Conservation (phyloP, 257 asterid species). For the Solanum phureja region DNA sequence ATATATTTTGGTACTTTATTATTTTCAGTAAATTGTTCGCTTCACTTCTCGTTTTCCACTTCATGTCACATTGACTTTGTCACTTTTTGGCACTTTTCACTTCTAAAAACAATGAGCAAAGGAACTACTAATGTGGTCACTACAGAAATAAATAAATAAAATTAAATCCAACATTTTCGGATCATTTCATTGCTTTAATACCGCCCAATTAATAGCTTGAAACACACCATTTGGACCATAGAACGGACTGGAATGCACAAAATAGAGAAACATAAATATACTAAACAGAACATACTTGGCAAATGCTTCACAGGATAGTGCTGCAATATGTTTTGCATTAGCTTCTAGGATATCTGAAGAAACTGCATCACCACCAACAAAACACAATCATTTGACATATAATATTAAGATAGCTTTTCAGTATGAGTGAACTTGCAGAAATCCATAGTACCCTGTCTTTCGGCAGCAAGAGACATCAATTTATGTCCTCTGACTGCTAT, state of each 20-base stretch:
- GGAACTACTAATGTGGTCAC: not conserved
- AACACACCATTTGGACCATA: not conserved
- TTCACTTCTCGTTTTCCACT: not conserved
- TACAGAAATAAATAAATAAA: no score
- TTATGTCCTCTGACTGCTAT: constrained; percentile 14
- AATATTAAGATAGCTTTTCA: not conserved
- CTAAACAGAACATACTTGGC: constrained; percentile 28
- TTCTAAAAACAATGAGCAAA: not conserved
- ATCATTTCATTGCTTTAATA: not conserved
- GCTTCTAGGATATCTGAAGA: constrained; percentile 44
- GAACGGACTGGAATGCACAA: not conserved
- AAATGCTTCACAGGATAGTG: constrained; percentile 39
- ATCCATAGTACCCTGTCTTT: not conserved
- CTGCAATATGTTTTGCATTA: constrained; percentile 44
- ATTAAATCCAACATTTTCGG: not conserved
- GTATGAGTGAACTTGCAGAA: not conserved
- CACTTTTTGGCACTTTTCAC: not conserved
- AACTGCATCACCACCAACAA: not conserved
- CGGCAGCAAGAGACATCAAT: not conserved
- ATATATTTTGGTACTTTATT: not conserved
- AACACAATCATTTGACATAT: not conserved
- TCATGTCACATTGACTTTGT: not conserved
- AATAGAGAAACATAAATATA: not conserved
- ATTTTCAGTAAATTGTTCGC: not conserved
- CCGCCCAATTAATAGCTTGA: not conserved